Evolutionary conservation across 768 basidiomycete species (phyloP), one percentile per base, ranked within the genome.

Genomic region (Mycena vulgaris): DNA sequence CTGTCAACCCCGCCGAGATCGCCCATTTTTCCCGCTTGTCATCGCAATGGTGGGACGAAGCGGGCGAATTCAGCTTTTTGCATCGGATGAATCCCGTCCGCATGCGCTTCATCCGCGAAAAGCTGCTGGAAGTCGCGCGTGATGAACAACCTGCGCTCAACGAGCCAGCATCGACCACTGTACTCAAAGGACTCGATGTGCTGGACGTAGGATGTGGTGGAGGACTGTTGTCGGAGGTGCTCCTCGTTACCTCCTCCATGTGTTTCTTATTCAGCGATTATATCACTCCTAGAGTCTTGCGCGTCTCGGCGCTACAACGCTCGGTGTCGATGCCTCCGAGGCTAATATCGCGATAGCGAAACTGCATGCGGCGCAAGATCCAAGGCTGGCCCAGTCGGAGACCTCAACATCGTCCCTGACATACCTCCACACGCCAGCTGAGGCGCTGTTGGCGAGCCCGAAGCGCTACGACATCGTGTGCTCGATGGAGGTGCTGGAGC

Each of bases 401-500:
- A 73, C 81, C 2, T 72, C 80, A n/a, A 69, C 67, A 40, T n/a
- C 14, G 35, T 77, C 81, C 47, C 84, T 97, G 28, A 80, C 83
- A 0, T 99, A 98, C 81, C 81, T 89, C 10, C 90, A 94, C 75
- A 85, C 89, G 0, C 85, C 93, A 0, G 95, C 93, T 0, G 96
- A 98, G 77, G 85, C 85, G 0, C 86, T 99, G 5, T 81, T 94
- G 31, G 77, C 86, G 14, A 89, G 90, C 6, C 78, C 87, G 17
- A 86, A 86, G 74, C 89, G 89, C 59, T 99, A 92, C 77, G 97
- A 99, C 78, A 88, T 96, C 23, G 96, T 99, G 17, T 98, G 96
- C 78, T 94, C 96, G 13, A 95, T 99, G 95, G 98, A 99, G 80
- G 97, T 99, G 10, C 78, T 99, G 33, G 98, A 99, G 82, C 98